phyloP scores from a whole-genome alignment of 192 early-diverging fungal genomes.

The Chytriomyces hyalinus region DNA sequence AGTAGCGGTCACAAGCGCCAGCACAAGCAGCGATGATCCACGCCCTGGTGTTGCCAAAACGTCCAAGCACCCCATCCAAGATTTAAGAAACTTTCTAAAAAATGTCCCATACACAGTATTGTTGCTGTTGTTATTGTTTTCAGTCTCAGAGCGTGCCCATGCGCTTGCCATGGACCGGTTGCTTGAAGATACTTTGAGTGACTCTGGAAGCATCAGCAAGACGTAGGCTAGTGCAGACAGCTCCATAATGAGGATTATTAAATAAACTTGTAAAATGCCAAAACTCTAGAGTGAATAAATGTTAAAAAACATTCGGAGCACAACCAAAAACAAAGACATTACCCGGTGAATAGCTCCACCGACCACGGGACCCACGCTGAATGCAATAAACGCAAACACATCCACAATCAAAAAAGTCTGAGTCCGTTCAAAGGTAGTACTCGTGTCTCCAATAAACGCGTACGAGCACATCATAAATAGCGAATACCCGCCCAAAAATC shows the following conservation, averaged over 20 bases:
- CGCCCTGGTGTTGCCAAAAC: slow-evolving; percentile 32
- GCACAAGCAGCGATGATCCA: slow-evolving; percentile 19
- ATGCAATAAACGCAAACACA: slow-evolving; percentile 39
- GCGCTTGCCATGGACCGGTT: no score
- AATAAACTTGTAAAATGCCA: slow-evolving; percentile 39
- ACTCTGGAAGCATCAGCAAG: slow-evolving; percentile 48
- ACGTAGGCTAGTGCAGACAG: slow-evolving; percentile 36
- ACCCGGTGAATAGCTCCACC: slow-evolving; percentile 46
- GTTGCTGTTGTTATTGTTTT: no score
- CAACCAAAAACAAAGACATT: not conserved
- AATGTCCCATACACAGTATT: no score
- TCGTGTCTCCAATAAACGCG: slow-evolving; percentile 20
- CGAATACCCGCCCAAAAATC: slow-evolving; percentile 43
- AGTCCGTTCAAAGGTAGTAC: not conserved
- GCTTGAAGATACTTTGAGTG: slow-evolving; percentile 18
- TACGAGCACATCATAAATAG: slow-evolving; percentile 21
- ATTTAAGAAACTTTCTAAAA: slow-evolving; percentile 5
- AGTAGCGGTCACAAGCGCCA: slow-evolving; percentile 27
- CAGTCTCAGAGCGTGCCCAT: no score
- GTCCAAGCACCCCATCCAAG: not conserved
- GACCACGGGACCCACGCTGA: slow-evolving; percentile 44
- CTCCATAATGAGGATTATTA: slow-evolving; percentile 21
- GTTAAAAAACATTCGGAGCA: no score
- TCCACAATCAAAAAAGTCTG: slow-evolving; percentile 22
- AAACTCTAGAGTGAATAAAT: slow-evolving; percentile 27